Evolutionary conservation across 495 filamentous ascomycete genomes (phyloP).

Genomic region (Entonaema liquescens): DNA sequence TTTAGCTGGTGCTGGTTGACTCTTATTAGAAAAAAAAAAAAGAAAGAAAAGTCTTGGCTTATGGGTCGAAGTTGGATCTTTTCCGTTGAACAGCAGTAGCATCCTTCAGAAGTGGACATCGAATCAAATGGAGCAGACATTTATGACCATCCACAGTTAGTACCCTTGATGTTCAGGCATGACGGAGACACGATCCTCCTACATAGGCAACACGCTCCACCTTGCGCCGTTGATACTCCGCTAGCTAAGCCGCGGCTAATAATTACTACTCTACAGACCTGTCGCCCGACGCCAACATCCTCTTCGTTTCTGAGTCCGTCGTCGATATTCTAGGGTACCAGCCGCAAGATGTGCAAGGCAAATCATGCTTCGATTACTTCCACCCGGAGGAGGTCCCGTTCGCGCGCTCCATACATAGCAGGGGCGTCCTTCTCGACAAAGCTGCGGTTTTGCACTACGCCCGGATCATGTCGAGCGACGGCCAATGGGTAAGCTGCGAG

Average conservation of each 20-base stretch:
- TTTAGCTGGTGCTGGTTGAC: slow-evolving; percentile 39
- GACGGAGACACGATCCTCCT: slow-evolving; percentile 12
- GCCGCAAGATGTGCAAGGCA: slow-evolving; percentile 76
- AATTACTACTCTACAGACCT: slow-evolving; percentile 63
- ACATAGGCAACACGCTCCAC: slow-evolving; percentile 10
- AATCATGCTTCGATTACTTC: slow-evolving; percentile 87
- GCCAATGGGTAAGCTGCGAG: slow-evolving; percentile 82
- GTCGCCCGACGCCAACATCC: slow-evolving; percentile 77
- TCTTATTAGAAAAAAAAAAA: slow-evolving; percentile 24
- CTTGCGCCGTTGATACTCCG: slow-evolving; percentile 16
- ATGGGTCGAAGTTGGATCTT: slow-evolving; percentile 32
- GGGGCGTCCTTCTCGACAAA: slow-evolving; percentile 81
- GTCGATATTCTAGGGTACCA: slow-evolving; percentile 82
- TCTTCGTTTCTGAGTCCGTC: slow-evolving; percentile 86
- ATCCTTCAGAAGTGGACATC: slow-evolving; percentile 41
- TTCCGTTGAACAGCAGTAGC: slow-evolving; percentile 43
- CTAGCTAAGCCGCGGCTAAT: slow-evolving; percentile 32
- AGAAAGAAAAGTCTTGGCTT: slow-evolving; percentile 33
- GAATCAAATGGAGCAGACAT: slow-evolving; percentile 83
- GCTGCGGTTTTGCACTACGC: slow-evolving; percentile 87
- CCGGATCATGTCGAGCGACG: slow-evolving; percentile 71
- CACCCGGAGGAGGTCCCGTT: slow-evolving; percentile 83
- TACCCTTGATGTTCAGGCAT: slow-evolving; percentile 38
- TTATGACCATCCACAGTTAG: slow-evolving; percentile 92
- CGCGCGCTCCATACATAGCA: slow-evolving; percentile 74